A percentile compares a stretch with the other conserved stretches of the same genome.
phyloP scores from a whole-genome alignment of 169 alveolate species.

The Plasmodium fragile region DNA sequence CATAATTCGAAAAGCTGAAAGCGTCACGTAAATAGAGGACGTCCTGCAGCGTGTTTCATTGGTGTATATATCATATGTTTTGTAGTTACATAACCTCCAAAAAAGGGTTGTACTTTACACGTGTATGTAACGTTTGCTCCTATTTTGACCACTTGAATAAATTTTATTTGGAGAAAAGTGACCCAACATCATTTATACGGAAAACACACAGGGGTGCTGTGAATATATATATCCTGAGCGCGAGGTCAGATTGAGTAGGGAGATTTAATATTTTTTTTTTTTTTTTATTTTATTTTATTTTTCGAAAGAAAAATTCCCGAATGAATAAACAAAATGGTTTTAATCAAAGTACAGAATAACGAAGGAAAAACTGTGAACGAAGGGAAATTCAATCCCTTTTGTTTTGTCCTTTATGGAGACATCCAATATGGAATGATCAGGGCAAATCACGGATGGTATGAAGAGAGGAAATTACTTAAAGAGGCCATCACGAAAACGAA shows the following conservation, averaged over 20 bases:
- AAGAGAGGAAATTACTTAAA: constrained; percentile 29
- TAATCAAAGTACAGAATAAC: constrained; percentile 23
- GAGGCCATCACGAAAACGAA: constrained; percentile 39
- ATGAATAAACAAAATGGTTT: constrained; percentile 27
- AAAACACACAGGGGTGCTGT: neutral
- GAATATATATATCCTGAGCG: neutral
- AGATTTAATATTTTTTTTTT: neutral
- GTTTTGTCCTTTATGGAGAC: constrained; percentile 32
- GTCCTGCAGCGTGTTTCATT: neutral
- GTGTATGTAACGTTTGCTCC: neutral
- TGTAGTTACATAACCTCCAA: neutral
- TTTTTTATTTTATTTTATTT: neutral
- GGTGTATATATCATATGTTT: neutral
- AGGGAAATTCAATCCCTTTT: constrained; percentile 12
- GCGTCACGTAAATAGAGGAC: neutral
- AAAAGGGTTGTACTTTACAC: neutral
- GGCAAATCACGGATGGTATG: constrained; percentile 36
- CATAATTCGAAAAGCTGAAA: neutral
- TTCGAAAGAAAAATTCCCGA: neutral
- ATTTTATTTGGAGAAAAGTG: neutral
- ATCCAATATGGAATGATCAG: constrained; percentile 45
- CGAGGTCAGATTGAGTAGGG: neutral
- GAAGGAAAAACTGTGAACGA: constrained; percentile 20
- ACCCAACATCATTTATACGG: neutral
- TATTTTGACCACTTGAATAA: neutral